Evolutionary conservation across 345 rosid genomes (phyloP).

Genomic region (Populus simonii): DNA sequence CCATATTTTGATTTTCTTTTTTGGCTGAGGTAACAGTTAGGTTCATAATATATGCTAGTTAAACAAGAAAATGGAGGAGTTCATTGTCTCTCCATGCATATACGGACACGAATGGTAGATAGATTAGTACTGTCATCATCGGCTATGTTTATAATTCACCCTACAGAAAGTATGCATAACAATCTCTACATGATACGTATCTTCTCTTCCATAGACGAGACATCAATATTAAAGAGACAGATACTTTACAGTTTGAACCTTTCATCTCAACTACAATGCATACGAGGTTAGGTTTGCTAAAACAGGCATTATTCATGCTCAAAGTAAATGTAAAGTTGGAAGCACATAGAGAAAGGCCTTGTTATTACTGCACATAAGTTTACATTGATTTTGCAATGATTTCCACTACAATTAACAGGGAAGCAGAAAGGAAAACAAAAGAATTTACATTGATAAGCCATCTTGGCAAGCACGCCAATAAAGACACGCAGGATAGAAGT

Average conservation of each 20-base stretch:
- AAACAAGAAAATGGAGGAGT: not conserved
- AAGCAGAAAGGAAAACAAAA: not conserved
- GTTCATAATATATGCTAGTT: not conserved
- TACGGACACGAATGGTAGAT: not conserved
- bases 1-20: not conserved
- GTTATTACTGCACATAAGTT: constrained; percentile 17
- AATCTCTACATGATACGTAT: not conserved
- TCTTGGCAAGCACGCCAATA: constrained; percentile 8
- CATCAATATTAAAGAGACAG: not conserved
- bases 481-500: not conserved
- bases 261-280: not conserved
- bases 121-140: not conserved
- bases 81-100: not conserved
- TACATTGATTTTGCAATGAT: constrained; percentile 24
- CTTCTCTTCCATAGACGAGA: not conserved
- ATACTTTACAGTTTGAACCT: not conserved
- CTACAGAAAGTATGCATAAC: not conserved
- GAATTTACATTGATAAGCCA: constrained; percentile 21
- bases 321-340: not conserved
- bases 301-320: not conserved
- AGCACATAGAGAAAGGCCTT: not conserved
- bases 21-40: not conserved
- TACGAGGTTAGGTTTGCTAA: not conserved
- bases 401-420: constrained; percentile 1
- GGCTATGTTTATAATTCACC: not conserved